Base-by-base conservation (phyloP, 495 filamentous ascomycete species). In the Penicillium steckii region DNA sequence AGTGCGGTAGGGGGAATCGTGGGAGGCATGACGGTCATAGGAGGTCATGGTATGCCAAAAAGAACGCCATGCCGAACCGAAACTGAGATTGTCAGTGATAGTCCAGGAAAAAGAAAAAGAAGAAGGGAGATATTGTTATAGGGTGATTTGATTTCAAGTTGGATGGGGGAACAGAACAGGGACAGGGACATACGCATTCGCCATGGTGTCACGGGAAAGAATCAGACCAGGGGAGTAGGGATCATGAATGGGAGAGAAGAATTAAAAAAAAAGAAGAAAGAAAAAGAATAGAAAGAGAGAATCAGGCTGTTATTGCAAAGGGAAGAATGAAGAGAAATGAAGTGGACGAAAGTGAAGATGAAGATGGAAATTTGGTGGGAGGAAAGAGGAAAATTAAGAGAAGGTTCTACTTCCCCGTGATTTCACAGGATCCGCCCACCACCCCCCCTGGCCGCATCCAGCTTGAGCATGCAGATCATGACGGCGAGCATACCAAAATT, bases 1-100 rank as follows among this genome's bases (percentile, higher is more conserved):
- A 27, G 85, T 87, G 60, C 89, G 83, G 71, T 95, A 90, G 24
- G 94, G 89, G 45, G 90, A 94, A 70, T 95, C 88, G 71, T 83
- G 87, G 55, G 80, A 82, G 48, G 91, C 88, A 82, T 94, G 87
- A 80, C 84, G 78, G 65, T 88, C 76, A 73, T 81, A 69, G 62
- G 79, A 80, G 71, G 91, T 96, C 90, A 97, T 94, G 46, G 90
- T 87, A 80, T 97, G 93, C 93, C 93, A 97, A 73, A 96, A 90
- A 56, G 87, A 88, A 59, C 83, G 82, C 71, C 88, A 84, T 70
- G 81, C 74, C 46, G 76, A 75, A 48, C 79, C 77, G 55, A 92
- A 62, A 53, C 86, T 88, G 49, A 19, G 19, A 32, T 15, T 32
- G 7, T 13, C 27, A 17, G 51, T 48, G 22, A 32, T 52, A 8